phyloP scores from a whole-genome alignment of 2,329 filamentous ascomycete species.

The Fusarium siculi region DNA sequence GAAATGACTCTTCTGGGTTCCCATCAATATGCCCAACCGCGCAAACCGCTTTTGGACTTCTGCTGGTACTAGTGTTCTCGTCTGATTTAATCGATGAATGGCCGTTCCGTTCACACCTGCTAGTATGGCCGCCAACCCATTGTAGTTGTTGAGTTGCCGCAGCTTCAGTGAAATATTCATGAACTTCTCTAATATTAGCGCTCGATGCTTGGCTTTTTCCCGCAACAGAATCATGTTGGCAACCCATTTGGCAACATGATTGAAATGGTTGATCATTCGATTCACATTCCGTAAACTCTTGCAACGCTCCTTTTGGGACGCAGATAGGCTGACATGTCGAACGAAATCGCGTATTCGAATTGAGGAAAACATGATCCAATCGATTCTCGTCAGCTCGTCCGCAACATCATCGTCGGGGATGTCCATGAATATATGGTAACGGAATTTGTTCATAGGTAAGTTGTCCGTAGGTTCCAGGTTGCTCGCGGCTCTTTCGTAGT shows the following conservation, averaged over 20 bases:
- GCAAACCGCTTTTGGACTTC: conserved; percentile 86
- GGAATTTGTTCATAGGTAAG: conserved; percentile 80
- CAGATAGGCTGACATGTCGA: conserved; percentile 83
- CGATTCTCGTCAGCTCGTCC: conserved; percentile 91
- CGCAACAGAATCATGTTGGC: conserved; percentile 86
- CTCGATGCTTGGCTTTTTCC: conserved; percentile 95
- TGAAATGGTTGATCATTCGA: conserved; percentile 93
- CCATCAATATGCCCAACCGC: conserved; percentile 90
- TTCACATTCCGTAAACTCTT: conserved; percentile 86
- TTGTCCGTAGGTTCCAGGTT: conserved; percentile 76
- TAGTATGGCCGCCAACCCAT: conserved; percentile 91
- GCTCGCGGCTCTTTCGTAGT: conserved; percentile 82
- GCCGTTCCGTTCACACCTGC: conserved; percentile 91
- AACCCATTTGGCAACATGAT: conserved; percentile 85
- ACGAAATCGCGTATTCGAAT: conserved; percentile 94
- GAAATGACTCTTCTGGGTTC: conserved; percentile 89
- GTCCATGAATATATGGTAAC: conserved; percentile 92
- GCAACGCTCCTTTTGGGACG: conserved; percentile 77
- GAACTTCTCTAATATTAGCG: conserved; percentile 92
- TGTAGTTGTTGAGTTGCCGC: conserved; percentile 95
- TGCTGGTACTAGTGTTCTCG: conserved; percentile 77
- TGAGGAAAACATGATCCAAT: conserved; percentile 98
- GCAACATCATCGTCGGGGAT: conserved; percentile 86
- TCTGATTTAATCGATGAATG: conserved; percentile 84
- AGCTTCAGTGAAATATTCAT: conserved; percentile 90